Evolutionary conservation across 2,329 filamentous ascomycete genomes (phyloP).

Genomic region (Fonsecaea pedrosoi): DNA sequence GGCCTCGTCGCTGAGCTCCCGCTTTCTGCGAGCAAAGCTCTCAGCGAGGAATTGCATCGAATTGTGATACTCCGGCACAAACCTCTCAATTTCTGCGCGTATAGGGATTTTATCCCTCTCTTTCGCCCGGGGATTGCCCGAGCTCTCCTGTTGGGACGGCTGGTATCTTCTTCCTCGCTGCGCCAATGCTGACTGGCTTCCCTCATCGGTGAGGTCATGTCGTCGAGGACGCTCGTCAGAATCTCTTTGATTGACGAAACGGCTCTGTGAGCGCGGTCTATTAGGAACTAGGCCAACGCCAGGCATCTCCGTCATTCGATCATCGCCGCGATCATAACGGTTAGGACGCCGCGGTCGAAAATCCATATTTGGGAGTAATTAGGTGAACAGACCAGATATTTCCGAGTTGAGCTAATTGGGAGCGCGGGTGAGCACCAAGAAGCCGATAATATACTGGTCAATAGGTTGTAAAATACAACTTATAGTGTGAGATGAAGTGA

Average conservation of each 20-base stretch:
- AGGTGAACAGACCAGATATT: neutral
- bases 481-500: neutral
- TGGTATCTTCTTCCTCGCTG: neutral
- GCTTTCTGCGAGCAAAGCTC: neutral
- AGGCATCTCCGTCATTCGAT: neutral
- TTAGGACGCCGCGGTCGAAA: neutral
- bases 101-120: neutral
- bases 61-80: neutral
- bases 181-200: neutral
- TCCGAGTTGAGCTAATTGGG: neutral
- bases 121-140: neutral
- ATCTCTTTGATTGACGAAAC: neutral
- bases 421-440: neutral
- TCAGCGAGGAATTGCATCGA: constrained; percentile 3
- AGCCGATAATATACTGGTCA: neutral
- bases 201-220: neutral
- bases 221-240: neutral
- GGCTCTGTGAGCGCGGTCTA: neutral
- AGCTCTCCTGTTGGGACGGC: neutral
- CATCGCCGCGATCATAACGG: neutral
- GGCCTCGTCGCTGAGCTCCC: neutral
- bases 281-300: neutral
- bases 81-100: neutral
- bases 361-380: neutral
- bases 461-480: neutral